phyloP scores from a whole-genome alignment of 2,329 filamentous ascomycete species.

The Alternaria longipes region DNA sequence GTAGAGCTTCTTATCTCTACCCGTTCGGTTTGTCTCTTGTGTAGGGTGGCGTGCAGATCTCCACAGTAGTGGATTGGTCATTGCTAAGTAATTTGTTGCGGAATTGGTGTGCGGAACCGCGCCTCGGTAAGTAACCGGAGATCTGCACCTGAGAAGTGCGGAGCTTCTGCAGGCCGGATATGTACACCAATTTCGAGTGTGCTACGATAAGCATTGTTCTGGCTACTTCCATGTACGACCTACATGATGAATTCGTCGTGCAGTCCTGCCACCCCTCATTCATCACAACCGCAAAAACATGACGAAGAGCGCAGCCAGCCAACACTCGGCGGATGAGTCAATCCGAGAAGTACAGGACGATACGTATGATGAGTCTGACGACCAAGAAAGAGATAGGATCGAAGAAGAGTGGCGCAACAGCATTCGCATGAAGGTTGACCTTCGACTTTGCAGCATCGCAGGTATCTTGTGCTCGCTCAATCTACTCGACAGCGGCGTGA shows the following conservation, averaged over 20 bases:
- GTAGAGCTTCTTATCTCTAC: too few species aligned
- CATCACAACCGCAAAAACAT: conserved; percentile 15
- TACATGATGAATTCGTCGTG: conserved; percentile 12
- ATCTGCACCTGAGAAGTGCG: conserved; percentile 16
- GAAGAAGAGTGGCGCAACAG: conserved; percentile 53
- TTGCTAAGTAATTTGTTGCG: conserved; percentile 19
- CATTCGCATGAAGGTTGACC: conserved; percentile 70
- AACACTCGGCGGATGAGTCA: conserved; percentile 22
- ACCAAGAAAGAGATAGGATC: conserved; percentile 15
- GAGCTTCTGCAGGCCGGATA: conserved; percentile 20
- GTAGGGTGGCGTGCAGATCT: neutral
- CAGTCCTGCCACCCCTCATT: conserved; percentile 1
- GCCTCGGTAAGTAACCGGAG: conserved; percentile 14
- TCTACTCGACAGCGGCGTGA: conserved; percentile 74
- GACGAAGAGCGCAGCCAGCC: conserved; percentile 27
- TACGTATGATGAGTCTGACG: conserved; percentile 13
- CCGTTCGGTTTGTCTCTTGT: too few species aligned
- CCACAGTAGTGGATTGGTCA: conserved; percentile 13
- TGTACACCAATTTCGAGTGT: conserved; percentile 14
- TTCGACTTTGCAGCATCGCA: conserved; percentile 74
- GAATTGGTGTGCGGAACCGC: conserved; percentile 12
- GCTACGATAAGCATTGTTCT: conserved; percentile 24
- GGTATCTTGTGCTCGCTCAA: conserved; percentile 76
- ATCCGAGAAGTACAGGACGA: conserved; percentile 27
- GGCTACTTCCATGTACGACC: conserved; percentile 14